Evolutionary conservation across 2,329 filamentous ascomycete genomes (phyloP), one percentile per base, ranked within the genome.

Genomic region (Monosporascus ibericus): DNA sequence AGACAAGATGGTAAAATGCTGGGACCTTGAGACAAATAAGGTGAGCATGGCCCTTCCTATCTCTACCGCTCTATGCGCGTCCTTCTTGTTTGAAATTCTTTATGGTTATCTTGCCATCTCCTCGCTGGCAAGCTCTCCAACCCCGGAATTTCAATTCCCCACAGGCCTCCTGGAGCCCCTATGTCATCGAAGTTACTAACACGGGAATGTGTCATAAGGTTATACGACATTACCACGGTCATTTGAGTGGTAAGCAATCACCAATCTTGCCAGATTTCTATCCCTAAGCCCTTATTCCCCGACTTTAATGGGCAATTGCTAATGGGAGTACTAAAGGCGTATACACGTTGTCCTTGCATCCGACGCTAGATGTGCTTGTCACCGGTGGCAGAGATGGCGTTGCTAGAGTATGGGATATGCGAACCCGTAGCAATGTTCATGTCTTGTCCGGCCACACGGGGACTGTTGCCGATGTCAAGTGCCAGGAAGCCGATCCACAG

Each of bases 1-100:
- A 72, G 94, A 99, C 70, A 99, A 99, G 76, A 96, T 96, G 92
- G 94, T 99, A 57, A 99, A 99, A 73, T 99, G 94, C 74, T 99
- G 94, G 94, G 94, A 99, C 74, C 75, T 99, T 59, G 94, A 99
- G 72, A 96, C 92, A n/a, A 99, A 99, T 76, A 96, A 96, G 72
- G 94, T 46, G 24, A 18, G 42, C 30, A 18, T 17, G 17, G 2
- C 7, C n/a, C 17, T 27, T 24, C 22, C n/a, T 5, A 15, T 17
- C 42, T 24, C 42, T 44, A 44, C 5, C 20, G 5, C 42, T 46
- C 20, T 15, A 14, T 34, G 30, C 30, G 14, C 11, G 11, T 34
- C 30, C 11, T 34, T 34, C 4, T 34, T 34, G 30, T 34, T 34
- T 14, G 9, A 14, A 34, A 34, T 14, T 34, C 30, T 34, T 34